Base-by-base conservation (phyloP, 2,329 filamentous ascomycete species). In the Trichoderma breve region DNA sequence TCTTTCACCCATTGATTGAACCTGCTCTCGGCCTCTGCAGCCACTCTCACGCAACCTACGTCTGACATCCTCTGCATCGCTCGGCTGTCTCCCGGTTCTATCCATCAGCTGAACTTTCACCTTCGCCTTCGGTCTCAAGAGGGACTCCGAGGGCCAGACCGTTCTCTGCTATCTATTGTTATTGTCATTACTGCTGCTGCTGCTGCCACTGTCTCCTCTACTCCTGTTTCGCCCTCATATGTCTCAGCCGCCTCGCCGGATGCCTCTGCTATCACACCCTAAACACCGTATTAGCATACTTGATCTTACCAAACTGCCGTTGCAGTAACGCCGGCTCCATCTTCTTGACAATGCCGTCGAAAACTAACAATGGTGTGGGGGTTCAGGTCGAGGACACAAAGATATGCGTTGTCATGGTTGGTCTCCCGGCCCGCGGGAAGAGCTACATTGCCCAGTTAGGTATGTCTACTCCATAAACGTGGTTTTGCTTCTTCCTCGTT, bases 361-460 rank as follows among this genome's bases (percentile, higher is more conserved):
- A 78, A 73, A 75, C 78, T 80, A 84, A 86, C 85, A 91, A 91
- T 81, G 90, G 92, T 76, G 84, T 89, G 77, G 92, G 91, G 79
- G 88, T 95, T 75, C 92, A 97, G 93, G 93, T 93, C 78, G 95
- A 98, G 86, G 94, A 98, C 83, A 95, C 93, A 73, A 93, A 93
- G 82, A 97, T 99, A 85, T 98, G 95, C 82, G 95, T 99, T 75
- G 94, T 99, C 78, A 98, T 99, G 96, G 96, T 99, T 73, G 96
- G 96, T 76, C 87, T 99, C 80, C 96, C 96, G 70, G 96, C 96
- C 73, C 88, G 96, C 77, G 96, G 96, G 79, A 99, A 99, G 88
- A 97, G 94, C 85, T 90, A 97, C 82, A 98, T 99, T 81, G 95
- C 96, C 76, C 94, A 97, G 79, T 98, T 98, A 89, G 94, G 95